Conservation (phyloP, 23 red algal species). For the Gracilariopsis chorda region DNA sequence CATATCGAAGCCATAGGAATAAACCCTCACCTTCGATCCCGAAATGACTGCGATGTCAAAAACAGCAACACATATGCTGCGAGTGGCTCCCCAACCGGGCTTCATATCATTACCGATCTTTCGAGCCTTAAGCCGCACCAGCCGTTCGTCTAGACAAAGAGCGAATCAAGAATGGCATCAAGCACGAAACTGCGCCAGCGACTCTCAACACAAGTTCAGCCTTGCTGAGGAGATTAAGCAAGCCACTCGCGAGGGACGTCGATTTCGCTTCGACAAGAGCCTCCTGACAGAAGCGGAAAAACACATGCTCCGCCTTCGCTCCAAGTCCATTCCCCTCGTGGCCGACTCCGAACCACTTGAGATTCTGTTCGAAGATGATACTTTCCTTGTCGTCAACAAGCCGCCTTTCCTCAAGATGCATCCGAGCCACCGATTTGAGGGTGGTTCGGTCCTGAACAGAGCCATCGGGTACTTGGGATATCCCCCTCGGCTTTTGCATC, state of each 20-base stretch:
- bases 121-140: too few relatives aligned
- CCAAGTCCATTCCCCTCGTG: conserved; percentile 74
- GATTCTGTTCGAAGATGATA: conserved; percentile 74
- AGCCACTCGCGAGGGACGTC: conserved; percentile 19
- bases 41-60: too few relatives aligned
- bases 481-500: conserved; percentile 32
- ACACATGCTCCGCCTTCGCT: conserved; percentile 47
- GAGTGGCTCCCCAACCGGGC: too few relatives aligned
- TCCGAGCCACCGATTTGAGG: conserved; percentile 75
- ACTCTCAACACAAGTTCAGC: background rate
- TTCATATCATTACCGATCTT: background rate
- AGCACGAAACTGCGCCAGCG: too few relatives aligned
- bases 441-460: conserved; percentile 56
- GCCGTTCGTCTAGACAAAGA: too few relatives aligned
- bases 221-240: conserved; percentile 16
- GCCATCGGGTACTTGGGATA: conserved; percentile 59
- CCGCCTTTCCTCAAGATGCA: conserved; percentile 75
- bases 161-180: too few relatives aligned
- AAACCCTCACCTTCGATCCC: too few relatives aligned
- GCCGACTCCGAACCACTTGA: conserved; percentile 60
- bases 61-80: too few relatives aligned
- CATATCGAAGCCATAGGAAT: too few relatives aligned
- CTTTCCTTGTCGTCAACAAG: conserved; percentile 68
- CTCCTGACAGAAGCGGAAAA: conserved; percentile 32
- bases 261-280: conserved; percentile 40